phyloP scores from a whole-genome alignment of 257 asterid species.

The Plantago elongata region DNA sequence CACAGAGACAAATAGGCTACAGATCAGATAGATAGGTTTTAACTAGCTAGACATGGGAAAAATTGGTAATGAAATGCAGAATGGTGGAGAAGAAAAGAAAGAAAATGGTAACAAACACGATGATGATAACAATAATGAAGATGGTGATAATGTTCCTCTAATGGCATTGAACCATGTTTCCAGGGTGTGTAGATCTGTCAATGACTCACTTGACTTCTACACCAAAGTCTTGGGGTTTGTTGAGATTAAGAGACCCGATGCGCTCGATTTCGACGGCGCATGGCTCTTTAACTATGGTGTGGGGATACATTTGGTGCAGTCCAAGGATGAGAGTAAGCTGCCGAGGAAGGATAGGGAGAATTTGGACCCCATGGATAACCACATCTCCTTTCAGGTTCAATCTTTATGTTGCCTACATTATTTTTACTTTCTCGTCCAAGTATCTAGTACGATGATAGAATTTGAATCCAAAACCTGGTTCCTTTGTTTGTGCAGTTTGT shows the following conservation, averaged over 20 bases:
- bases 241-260: constrained; percentile 48
- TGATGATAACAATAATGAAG: neutral
- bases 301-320: constrained; percentile 62
- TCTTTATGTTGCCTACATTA: neutral
- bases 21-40: neutral
- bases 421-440: neutral
- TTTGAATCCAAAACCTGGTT: too few species aligned
- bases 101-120: neutral
- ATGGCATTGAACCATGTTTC: constrained; percentile 76
- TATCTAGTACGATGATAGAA: too few species aligned
- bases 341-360: constrained; percentile 27
- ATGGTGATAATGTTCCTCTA: constrained; percentile 29
- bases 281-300: constrained; percentile 86
- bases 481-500: too few species aligned
- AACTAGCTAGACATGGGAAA: neutral
- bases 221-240: constrained; percentile 59
- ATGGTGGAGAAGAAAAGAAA: neutral
- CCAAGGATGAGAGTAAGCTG: constrained; percentile 37
- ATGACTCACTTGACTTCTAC: constrained; percentile 55
- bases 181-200: constrained; percentile 51
- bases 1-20: neutral
- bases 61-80: constrained; percentile 21
- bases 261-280: constrained; percentile 67
- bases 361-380: constrained; percentile 71
- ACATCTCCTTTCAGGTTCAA: constrained; percentile 23